Evolutionary conservation across 208 protist species (phyloP).

Genomic region (Crithidia mellificae): DNA sequence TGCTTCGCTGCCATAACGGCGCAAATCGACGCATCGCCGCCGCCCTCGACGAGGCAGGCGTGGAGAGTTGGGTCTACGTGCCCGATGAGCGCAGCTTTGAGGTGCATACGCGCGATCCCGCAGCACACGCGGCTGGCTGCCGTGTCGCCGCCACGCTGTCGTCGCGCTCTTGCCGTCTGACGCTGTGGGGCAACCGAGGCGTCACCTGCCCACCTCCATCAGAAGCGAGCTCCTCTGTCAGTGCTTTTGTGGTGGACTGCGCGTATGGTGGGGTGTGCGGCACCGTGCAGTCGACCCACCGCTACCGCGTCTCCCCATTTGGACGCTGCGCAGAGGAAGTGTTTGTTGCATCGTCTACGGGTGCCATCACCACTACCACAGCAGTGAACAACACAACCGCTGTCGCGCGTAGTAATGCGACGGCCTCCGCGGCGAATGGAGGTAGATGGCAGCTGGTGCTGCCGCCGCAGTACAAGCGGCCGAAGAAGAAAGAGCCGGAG

Average conservation of each 20-base stretch:
- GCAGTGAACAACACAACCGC: too few species aligned
- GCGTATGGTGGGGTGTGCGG: constrained; percentile 70
- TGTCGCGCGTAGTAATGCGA: constrained; percentile 24
- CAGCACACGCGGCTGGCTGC: constrained; percentile 18
- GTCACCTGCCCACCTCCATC: background rate
- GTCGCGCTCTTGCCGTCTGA: background rate
- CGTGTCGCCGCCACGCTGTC: constrained; percentile 5
- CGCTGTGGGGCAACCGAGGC: constrained; percentile 14
- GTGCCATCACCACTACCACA: too few species aligned
- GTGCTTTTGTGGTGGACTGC: constrained; percentile 60
- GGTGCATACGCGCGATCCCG: constrained; percentile 23
- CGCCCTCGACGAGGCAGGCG: constrained; percentile 8
- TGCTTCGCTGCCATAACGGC: constrained; percentile 11
- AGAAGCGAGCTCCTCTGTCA: background rate
- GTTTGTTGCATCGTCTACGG: too few species aligned
- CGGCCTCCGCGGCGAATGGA: background rate
- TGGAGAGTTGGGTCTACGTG: constrained; percentile 17
- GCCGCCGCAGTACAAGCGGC: constrained; percentile 28
- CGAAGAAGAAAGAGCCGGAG: constrained; percentile 34
- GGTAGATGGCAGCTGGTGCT: constrained; percentile 27
- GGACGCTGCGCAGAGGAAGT: constrained; percentile 56
- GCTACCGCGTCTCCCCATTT: constrained; percentile 76
- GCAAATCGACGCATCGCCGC: background rate
- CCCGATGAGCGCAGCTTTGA: constrained; percentile 15
- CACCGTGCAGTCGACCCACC: constrained; percentile 4